Conservation (phyloP, 345 rosid genomes). For the Barbarea vulgaris region DNA sequence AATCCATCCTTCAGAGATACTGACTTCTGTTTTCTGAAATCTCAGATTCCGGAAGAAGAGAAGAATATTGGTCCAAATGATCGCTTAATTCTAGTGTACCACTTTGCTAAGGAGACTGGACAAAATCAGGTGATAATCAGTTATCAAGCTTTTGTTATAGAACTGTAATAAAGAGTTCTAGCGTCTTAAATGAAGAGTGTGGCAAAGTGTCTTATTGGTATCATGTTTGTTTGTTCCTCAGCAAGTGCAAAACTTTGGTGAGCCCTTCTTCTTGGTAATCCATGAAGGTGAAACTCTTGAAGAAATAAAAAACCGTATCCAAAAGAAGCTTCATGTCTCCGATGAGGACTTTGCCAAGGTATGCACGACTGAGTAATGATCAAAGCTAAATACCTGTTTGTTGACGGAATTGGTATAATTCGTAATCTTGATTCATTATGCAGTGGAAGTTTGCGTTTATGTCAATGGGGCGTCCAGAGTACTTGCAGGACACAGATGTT, state of each 20-base stretch:
- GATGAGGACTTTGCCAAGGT: conserved; percentile 98
- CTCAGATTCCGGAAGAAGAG: conserved; percentile 95
- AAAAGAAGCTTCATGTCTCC: conserved; percentile 86
- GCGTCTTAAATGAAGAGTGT: background rate
- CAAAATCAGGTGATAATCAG: conserved; percentile 66
- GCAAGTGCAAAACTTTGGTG: conserved; percentile 96
- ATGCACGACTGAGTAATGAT: conserved; percentile 13
- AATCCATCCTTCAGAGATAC: conserved; percentile 1
- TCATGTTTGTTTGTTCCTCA: conserved; percentile 42
- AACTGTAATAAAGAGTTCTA: background rate
- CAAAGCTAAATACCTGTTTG: background rate
- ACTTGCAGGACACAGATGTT: conserved; percentile 80
- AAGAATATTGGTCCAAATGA: conserved; percentile 87
- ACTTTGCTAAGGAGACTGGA: conserved; percentile 79
- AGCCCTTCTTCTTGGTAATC: conserved; percentile 93
- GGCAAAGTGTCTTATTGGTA: background rate
- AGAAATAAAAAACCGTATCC: conserved; percentile 81
- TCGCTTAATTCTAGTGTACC: conserved; percentile 92
- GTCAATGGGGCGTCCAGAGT: conserved; percentile 89
- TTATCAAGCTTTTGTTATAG: background rate
- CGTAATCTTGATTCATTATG: background rate
- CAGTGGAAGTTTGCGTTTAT: conserved; percentile 97
- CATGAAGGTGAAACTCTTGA: conserved; percentile 89
- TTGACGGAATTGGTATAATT: background rate
- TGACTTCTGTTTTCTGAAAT: conserved; percentile 9